These are phyloP conservation scores for Plasmopara viticola DNA, from an alignment of 352 stramenopile species.

Conservation along the genomic window DNA sequence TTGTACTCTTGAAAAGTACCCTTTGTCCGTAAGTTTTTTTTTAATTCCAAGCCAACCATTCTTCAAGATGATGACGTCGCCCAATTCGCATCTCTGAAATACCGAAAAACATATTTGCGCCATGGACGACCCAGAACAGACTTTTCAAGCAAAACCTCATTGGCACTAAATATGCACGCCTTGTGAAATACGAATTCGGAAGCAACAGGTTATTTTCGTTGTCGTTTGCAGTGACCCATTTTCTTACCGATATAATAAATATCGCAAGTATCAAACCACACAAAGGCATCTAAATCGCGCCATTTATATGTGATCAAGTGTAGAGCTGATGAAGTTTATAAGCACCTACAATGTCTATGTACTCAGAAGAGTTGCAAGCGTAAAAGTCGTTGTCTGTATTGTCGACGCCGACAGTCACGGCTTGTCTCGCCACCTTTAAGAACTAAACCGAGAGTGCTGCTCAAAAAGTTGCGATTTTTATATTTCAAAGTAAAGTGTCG, in stretches of 20 bases:
- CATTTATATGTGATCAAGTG: constrained; percentile 4
- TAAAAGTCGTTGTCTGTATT: constrained; percentile 7
- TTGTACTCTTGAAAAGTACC: constrained; percentile 16
- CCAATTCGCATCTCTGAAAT: constrained; percentile 7
- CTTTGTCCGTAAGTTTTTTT: constrained; percentile 3
- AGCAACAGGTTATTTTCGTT: constrained; percentile 1
- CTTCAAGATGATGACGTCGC: constrained; percentile 4
- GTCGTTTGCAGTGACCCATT: constrained; percentile 5
- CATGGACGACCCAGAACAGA: constrained; percentile 11
- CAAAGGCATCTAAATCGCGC: constrained; percentile 1
- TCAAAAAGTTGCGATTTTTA: constrained; percentile 1
- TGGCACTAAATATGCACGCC: constrained; percentile 1
- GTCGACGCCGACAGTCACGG: constrained; percentile 7
- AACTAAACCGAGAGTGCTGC: constrained; percentile 1
- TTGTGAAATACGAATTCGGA: constrained; percentile 15
- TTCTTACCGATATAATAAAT: not conserved
- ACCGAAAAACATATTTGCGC: constrained; percentile 4
- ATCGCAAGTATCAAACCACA: constrained; percentile 5
- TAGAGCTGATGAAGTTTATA: constrained; percentile 4
- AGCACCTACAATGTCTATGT: constrained; percentile 8
- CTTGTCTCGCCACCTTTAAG: constrained; percentile 6
- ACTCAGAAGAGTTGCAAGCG: constrained; percentile 10
- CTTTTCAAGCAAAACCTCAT: not conserved
- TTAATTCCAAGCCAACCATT: constrained; percentile 6
- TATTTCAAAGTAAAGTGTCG: not conserved